Evolutionary conservation across 169 alveolate species (phyloP).

Genomic region (Cryptosporidium parvum): DNA sequence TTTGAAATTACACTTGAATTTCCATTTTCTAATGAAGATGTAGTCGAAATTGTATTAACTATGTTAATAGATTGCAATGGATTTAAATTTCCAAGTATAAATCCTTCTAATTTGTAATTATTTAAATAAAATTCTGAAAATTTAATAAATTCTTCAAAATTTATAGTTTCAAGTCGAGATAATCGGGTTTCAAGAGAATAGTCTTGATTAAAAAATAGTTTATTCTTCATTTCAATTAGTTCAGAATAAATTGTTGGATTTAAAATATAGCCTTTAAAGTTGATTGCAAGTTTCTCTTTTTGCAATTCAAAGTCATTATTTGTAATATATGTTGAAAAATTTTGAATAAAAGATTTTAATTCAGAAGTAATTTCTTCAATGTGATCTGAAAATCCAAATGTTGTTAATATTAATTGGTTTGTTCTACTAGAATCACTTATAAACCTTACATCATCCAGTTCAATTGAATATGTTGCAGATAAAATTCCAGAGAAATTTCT

Average conservation of each 20-base stretch:
- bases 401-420: neutral
- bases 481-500: neutral
- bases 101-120: constrained; percentile 17
- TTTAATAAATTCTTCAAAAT: constrained; percentile 1
- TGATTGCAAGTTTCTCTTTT: neutral
- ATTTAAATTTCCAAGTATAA: constrained; percentile 20
- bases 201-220: constrained; percentile 14
- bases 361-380: neutral
- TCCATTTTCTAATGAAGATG: neutral
- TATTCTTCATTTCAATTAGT: neutral
- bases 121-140: neutral
- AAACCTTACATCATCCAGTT: neutral
- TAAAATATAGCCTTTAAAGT: neutral
- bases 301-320: neutral
- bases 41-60: neutral
- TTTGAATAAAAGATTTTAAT: neutral
- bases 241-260: constrained; percentile 5
- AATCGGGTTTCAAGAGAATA: constrained; percentile 6
- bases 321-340: neutral
- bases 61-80: neutral
- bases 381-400: constrained; percentile 23
- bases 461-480: neutral
- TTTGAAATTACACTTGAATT: neutral
- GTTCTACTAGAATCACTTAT: neutral
- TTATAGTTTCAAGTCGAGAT: neutral